Conservation (phyloP, 2,329 filamentous ascomycete genomes). For the Fusarium virguliforme region DNA sequence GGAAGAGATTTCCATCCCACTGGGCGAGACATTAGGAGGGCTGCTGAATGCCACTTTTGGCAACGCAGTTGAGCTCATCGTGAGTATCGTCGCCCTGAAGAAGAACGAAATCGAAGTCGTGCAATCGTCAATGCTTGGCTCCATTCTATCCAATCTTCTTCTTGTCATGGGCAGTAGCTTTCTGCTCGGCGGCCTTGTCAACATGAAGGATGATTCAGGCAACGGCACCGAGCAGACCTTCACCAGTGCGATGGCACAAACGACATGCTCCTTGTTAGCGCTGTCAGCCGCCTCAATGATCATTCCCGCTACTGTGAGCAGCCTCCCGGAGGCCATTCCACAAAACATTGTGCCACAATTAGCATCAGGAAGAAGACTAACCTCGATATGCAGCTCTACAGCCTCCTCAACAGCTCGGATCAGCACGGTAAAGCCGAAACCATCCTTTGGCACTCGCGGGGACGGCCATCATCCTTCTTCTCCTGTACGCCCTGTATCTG, state of each 20-base stretch:
- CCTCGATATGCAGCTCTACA: background rate
- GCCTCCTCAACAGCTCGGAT: conserved; percentile 56
- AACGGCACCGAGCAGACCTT: conserved; percentile 78
- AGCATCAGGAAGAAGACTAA: no score
- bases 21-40: conserved; percentile 82
- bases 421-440: conserved; percentile 64
- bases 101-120: conserved; percentile 94
- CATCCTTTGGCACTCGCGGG: conserved; percentile 82
- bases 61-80: conserved; percentile 86
- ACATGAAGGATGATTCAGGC: conserved; percentile 70
- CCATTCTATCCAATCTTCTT: conserved; percentile 93
- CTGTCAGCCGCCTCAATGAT: conserved; percentile 84
- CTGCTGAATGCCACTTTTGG: conserved; percentile 84
- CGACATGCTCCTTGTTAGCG: conserved; percentile 82
- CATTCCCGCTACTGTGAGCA: conserved; percentile 78
- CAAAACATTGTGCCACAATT: no score
- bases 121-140: conserved; percentile 97
- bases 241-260: conserved; percentile 83
- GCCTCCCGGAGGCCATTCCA: conserved; percentile 61
- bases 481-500: conserved; percentile 84
- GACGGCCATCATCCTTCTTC: conserved; percentile 81
- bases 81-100: conserved; percentile 89
- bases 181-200: conserved; percentile 78
- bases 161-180: conserved; percentile 89
- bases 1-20: conserved; percentile 80